A percentile compares a stretch with the other conserved stretches of the same genome.
These are phyloP conservation scores for Isabelozyma rhagii DNA, from an alignment of 805 yeast species.

Conservation along the genomic window DNA sequence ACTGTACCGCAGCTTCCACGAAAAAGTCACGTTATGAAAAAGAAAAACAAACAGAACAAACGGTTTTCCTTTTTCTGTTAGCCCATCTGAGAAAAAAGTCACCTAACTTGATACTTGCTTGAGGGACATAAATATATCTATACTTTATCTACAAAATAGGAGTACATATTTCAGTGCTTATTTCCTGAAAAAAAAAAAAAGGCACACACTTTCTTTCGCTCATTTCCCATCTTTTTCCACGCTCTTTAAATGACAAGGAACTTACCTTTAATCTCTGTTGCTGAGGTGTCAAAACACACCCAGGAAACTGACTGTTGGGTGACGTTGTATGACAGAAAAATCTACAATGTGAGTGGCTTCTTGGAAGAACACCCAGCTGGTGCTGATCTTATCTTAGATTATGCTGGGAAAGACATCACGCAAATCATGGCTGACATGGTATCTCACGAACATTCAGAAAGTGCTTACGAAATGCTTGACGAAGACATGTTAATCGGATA, in stretches of 20 bases:
- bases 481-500: slow-evolving; percentile 79
- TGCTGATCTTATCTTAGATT: slow-evolving; percentile 51
- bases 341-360: slow-evolving; percentile 78
- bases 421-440: slow-evolving; percentile 69
- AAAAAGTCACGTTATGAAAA: not conserved
- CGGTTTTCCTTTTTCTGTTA: not conserved
- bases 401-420: slow-evolving; percentile 64
- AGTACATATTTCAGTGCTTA: not conserved
- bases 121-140: too few relatives aligned
- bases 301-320: slow-evolving; percentile 69
- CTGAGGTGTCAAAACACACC: slow-evolving; percentile 53
- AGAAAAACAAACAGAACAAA: not conserved
- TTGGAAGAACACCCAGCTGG: slow-evolving; percentile 75
- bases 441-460: slow-evolving; percentile 77
- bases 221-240: not conserved
- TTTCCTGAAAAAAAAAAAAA: not conserved
- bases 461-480: slow-evolving; percentile 82
- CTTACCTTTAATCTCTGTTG: slow-evolving; percentile 60
- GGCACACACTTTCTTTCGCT: not conserved
- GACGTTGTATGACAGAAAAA: slow-evolving; percentile 70
- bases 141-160: not conserved
- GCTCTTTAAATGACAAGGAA: slow-evolving; percentile 11
- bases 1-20: not conserved
- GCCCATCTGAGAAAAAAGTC: not conserved
- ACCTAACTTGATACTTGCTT: not conserved